Evolutionary conservation across 805 yeast genomes (phyloP), one percentile per base, ranked within the genome.

Genomic region (Komagataella ulmi): DNA sequence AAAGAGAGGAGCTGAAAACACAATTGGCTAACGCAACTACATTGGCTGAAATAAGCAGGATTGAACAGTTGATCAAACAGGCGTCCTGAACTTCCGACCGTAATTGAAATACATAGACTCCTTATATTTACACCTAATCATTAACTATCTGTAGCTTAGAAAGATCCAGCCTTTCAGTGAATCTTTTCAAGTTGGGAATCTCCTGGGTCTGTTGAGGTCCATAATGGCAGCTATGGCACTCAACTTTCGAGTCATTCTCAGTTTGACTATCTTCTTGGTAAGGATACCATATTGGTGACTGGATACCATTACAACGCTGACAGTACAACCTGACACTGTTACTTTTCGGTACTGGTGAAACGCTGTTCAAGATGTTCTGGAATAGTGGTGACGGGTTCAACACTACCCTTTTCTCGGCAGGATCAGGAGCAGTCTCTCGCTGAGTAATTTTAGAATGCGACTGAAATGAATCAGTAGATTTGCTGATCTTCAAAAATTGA

Each of bases 1-100:
- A 83, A 44, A 75, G 71, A 52, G 63, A 65, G 12, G 65, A 67
- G 48, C 65, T 90, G 49, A 72, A 81, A 55, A 61, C 69, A 46
- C 74, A 79, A 55, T 68, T 90, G 52, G 71, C 73, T 50, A 69
- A 66, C 36, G 95, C 97, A 1, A 73, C 80, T 3, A 79, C 81
- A 50, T 61, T 90, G 53, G 85, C 76, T 5, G 97, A 90, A 55
- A 85, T 89, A 6, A 85, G 82, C 53, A 68, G 78, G 50, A 76
- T 89, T 21, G 95, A 88, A 61, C 68, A 30, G 8, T 40, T 19
- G 40, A 46, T 19, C 12, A 24, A 40, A 47, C 40, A 18, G 46
- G 46, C 19, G 21, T 17, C 18, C 46, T 44, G 8, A 4, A 44
- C 18, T 6, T 14, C 40, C 5, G 6, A 12, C 14, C n/a, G 18